Base-by-base conservation (phyloP, 345 rosid genomes). In the Salix dunnii region DNA sequence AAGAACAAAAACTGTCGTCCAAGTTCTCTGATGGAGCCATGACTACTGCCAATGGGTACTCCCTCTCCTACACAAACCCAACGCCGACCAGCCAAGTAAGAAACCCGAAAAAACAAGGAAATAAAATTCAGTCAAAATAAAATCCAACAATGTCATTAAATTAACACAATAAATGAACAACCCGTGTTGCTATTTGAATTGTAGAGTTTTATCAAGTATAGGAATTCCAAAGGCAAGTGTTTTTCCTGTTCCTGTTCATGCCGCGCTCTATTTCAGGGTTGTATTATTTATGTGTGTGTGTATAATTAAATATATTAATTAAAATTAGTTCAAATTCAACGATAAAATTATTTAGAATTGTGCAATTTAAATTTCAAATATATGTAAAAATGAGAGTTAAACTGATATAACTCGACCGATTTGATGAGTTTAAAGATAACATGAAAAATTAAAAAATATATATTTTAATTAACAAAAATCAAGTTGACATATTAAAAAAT, bases 161-260 rank as follows among this genome's bases (percentile, higher is more conserved):
- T 18, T 20, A 28, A 28, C 21, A 61, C 74, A 23, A 2, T 20
- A 77, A 53, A 49, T 46, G 13, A 53, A 84, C 94, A 68, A 94
- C 99, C 98, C 97, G 43, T 92, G 94, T 78, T 92, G 88, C 33
- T 87, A 88, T 68, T 94, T 96, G 86, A 48, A 94, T 76, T 88
- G 83, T 74, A 91, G 86, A 78, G 94, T 96, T 74, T 85, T 88
- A 81, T 96, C 97, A 31, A 96, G 71, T 27, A 94, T 71, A 8
- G 99, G 98, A 55, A 94, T 94, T 85, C 98, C 98, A 74, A 96
- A 96, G 71, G 99, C 97, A 77, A 96, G 97, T 3, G 98, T 94
- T 86, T 96, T 96, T 27, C 98, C 97, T 0, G 97, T 96, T 82
- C 99, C 98, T 0, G 98, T 94, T 83, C 93, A 89, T 21, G 98